Evolutionary conservation across 805 yeast species (phyloP).

Genomic region (Candida namnaoensis): DNA sequence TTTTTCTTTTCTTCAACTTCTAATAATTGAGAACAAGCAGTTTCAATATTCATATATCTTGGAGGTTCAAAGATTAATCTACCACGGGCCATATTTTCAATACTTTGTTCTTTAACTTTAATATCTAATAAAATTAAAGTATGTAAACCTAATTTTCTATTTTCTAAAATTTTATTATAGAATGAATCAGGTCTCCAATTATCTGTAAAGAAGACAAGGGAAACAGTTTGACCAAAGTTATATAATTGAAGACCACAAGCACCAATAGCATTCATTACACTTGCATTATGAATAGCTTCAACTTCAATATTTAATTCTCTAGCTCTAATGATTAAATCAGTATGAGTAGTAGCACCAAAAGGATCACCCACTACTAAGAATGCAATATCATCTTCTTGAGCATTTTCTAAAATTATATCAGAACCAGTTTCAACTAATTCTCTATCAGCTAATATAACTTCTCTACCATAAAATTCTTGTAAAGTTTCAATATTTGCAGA

Average conservation of each 20-base stretch:
- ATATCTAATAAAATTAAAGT: conserved; percentile 84
- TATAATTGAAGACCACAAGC: conserved; percentile 95
- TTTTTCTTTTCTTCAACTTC: conserved; percentile 78
- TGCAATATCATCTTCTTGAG: conserved; percentile 78
- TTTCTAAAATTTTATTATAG: conserved; percentile 82
- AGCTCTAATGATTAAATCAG: conserved; percentile 88
- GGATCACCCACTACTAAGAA: conserved; percentile 96
- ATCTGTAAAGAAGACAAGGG: conserved; percentile 92
- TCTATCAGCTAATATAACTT: conserved; percentile 84
- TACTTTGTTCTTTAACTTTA: conserved; percentile 93
- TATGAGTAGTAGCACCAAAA: conserved; percentile 97
- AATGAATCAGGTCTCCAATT: conserved; percentile 95
- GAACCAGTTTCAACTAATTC: conserved; percentile 89
- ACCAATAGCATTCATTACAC: conserved; percentile 97
- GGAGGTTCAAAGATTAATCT: conserved; percentile 93
- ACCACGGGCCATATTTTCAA: conserved; percentile 91
- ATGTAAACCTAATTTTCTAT: conserved; percentile 84
- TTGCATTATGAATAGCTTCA: conserved; percentile 88
- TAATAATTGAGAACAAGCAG: conserved; percentile 80
- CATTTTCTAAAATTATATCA: conserved; percentile 72
- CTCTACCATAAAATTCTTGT: conserved; percentile 80
- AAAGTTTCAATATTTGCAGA: conserved; percentile 71
- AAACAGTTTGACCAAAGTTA: conserved; percentile 95
- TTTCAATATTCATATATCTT: conserved; percentile 85
- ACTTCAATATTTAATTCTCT: conserved; percentile 72